These are phyloP conservation scores for Sicyos baderoa DNA, from an alignment of 306 rosid species.

Conservation along the genomic window DNA sequence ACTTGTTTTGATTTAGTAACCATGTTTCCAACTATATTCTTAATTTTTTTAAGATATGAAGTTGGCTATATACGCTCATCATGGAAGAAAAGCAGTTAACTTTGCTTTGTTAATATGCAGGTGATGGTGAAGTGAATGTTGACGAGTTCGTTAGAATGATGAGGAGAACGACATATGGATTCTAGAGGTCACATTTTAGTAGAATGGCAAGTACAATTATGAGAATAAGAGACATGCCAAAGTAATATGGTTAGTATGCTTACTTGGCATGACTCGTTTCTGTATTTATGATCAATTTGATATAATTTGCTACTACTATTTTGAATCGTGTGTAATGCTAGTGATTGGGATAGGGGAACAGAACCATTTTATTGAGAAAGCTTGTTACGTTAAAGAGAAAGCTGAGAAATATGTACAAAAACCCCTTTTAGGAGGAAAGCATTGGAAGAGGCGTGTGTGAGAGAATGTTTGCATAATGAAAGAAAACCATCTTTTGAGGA, in stretches of 20 bases:
- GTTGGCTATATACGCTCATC: neutral
- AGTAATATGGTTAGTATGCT: neutral
- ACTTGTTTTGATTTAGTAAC: neutral
- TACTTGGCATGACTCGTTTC: neutral
- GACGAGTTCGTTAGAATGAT: slow-evolving; percentile 51
- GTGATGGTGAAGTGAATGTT: slow-evolving; percentile 47
- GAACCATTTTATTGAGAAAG: neutral
- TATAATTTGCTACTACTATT: neutral
- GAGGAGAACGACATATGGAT: slow-evolving; percentile 42
- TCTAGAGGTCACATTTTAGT: slow-evolving; percentile 18
- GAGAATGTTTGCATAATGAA: neutral
- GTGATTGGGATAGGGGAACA: neutral
- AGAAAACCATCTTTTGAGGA: too few species aligned
- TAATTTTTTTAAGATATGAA: neutral
- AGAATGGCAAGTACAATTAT: slow-evolving; percentile 5
- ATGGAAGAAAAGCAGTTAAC: neutral
- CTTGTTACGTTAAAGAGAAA: neutral
- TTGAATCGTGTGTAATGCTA: slow-evolving; percentile 3
- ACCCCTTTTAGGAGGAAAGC: neutral
- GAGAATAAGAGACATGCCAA: slow-evolving; percentile 15
- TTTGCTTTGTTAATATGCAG: slow-evolving; percentile 30
- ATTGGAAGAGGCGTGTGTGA: neutral
- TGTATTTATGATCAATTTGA: neutral
- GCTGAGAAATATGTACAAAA: neutral
- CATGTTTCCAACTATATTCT: neutral